Base-by-base conservation (phyloP, 2,329 filamentous ascomycete genomes). In the Colletotrichum filicis region DNA sequence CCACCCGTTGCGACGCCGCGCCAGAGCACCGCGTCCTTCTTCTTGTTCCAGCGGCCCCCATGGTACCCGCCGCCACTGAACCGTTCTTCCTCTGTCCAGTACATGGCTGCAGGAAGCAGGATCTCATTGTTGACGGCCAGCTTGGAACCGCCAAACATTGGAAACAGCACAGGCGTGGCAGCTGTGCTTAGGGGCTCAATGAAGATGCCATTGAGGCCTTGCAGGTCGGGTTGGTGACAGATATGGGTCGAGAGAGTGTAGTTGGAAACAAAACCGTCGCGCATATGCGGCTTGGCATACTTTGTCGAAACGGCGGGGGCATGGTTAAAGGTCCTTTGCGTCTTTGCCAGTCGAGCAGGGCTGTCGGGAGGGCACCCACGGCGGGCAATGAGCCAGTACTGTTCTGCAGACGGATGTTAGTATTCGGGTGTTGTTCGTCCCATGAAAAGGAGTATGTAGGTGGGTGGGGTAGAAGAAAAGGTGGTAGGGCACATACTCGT, bases 121-220 rank as follows among this genome's bases (percentile, higher is more conserved):
- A 93, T 93, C 75, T 93, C 92, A 78, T 92, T 93, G 83, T 93
- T 93, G 74, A 92, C 88, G 22, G 87, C 87, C 49, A 93, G 84
- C 78, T 93, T 93, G 81, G 91, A 93, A 72, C 92, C 92, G 56
- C 91, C 89, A 75, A 94, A 93, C 78, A 94, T 85, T 24, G 92
- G 92, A 57, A 92, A 87, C 22, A 93, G 81, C 5, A 87, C 84
- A 73, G 87, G 87, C 52, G 89, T 91, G 1, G 89, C 85, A 2
- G 87, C 84, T 0, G 88, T 87, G 12, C 87, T 88, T 26, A 91
- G 83, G 0, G 91, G 89, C 60, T 88, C 85, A 77, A 92, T 91
- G 58, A 93, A 86, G 76, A 93, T 89, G 55, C 92, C 91, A 75
- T 93, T 89, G 2, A 92, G 85, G 55, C 88, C 86, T 70, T 91